Percentiles rank a stretch among this genome's conserved stretches.
phyloP scores from a whole-genome alignment of 2,329 filamentous ascomycete species.

The Ophiocordyceps camponoti-rufipedis region DNA sequence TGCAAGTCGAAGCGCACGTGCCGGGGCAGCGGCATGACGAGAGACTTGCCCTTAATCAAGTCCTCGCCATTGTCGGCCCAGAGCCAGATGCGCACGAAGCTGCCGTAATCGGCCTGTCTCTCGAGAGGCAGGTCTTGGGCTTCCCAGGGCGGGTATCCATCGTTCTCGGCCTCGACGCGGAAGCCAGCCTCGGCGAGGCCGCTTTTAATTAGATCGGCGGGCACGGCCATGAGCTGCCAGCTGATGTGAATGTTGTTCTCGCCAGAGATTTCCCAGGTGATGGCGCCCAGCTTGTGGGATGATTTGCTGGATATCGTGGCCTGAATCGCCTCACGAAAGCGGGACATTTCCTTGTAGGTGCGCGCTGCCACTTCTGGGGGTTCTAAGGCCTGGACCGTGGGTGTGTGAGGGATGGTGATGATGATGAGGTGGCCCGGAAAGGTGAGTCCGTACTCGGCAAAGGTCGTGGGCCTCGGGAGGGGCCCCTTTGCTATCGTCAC shows the following conservation, averaged over 20 bases:
- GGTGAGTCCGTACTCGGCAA: constrained; percentile 40
- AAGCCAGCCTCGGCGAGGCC: constrained; percentile 79
- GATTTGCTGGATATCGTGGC: constrained; percentile 48
- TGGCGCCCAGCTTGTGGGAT: constrained; percentile 49
- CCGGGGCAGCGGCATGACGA: constrained; percentile 56
- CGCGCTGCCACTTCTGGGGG: constrained; percentile 34
- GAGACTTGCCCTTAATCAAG: constrained; percentile 38
- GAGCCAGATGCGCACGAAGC: constrained; percentile 73
- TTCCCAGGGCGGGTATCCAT: constrained; percentile 32
- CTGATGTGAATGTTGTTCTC: constrained; percentile 69
- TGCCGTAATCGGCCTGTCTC: constrained; percentile 26
- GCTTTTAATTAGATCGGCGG: constrained; percentile 45
- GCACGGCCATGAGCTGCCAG: constrained; percentile 80
- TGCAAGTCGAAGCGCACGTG: constrained; percentile 74
- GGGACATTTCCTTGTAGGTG: constrained; percentile 65
- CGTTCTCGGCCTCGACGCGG: constrained; percentile 70
- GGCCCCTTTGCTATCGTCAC: constrained; percentile 86
- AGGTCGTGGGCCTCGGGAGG: constrained; percentile 53
- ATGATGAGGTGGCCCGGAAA: constrained; percentile 84
- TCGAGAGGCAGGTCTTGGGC: constrained; percentile 29
- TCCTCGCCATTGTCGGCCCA: constrained; percentile 43
- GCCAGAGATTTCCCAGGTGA: constrained; percentile 87
- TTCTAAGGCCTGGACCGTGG: constrained; percentile 52
- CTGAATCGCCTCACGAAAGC: constrained; percentile 61
- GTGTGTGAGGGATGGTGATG: constrained; percentile 67